Evolutionary conservation across 805 yeast genomes (phyloP).

Genomic region (Yarrowia keelungensis): DNA sequence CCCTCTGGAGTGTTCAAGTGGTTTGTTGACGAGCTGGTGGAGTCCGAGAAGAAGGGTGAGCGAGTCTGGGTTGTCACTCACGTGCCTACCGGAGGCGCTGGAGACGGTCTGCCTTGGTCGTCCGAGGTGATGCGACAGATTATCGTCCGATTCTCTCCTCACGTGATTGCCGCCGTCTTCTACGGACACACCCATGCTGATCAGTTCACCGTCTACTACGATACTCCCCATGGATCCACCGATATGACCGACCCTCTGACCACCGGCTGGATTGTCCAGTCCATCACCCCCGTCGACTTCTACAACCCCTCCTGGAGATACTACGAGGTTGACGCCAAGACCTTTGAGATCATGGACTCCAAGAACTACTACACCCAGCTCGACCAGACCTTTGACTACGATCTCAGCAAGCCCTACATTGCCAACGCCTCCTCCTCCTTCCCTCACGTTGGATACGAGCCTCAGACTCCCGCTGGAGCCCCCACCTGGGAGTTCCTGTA

Average conservation of each 20-base stretch:
- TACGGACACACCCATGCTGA: conserved; percentile 77
- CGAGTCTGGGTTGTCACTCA: conserved; percentile 79
- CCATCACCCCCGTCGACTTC: conserved; percentile 66
- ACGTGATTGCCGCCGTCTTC: conserved; percentile 70
- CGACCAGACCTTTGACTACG: conserved; percentile 56
- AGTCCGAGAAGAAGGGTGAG: conserved; percentile 62
- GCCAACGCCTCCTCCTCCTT: conserved; percentile 28
- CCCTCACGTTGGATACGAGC: conserved; percentile 40
- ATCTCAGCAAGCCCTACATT: conserved; percentile 30
- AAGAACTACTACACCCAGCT: conserved; percentile 63
- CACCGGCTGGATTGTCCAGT: conserved; percentile 70
- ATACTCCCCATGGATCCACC: conserved; percentile 54
- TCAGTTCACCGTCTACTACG: conserved; percentile 67
- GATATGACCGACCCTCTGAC: conserved; percentile 54
- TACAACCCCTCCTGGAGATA: conserved; percentile 77
- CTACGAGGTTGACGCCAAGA: conserved; percentile 67
- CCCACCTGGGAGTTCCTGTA: conserved; percentile 67
- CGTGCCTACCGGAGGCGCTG: conserved; percentile 58
- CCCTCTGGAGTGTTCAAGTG: conserved; percentile 69
- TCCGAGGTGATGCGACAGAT: conserved; percentile 63
- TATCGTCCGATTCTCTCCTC: conserved; percentile 70
- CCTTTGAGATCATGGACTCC: conserved; percentile 68
- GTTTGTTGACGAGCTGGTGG: conserved; percentile 64
- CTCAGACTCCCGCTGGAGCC: conserved; percentile 48
- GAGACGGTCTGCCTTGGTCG: conserved; percentile 68